Evolutionary conservation across 1,284 basidiomycete genomes (phyloP), one percentile per base, ranked within the genome.

Genomic region (Cryptococcus floricola): DNA sequence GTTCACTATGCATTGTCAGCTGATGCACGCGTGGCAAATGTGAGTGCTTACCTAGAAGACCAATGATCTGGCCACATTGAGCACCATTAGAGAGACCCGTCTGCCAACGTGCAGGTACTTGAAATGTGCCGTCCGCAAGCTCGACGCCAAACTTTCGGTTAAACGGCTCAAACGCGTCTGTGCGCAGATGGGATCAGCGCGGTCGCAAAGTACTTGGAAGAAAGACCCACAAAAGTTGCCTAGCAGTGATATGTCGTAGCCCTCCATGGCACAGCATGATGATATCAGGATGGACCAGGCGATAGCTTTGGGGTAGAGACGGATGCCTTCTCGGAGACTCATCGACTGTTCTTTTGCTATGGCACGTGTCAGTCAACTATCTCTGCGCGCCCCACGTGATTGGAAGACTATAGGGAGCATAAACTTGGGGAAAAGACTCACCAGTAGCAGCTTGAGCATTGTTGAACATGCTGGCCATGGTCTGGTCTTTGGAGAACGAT

Each of bases 41-140:
- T 9, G 6, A 6, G 31, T 13, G 50, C 57, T 51, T 38, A 58
- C 57, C 28, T 9, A 76, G 65, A 13, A 80, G 69, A 53, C 79
- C 79, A 34, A 79, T 68, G 59, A 80, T 77, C 56, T 74, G 65
- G 37, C 77, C 77, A 47, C 64, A 64, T 43, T 72, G 69, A 7
- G 69, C 71, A 48, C 71, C 76, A 60, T 78, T 78, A 14, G 65
- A 68, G 18, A 80, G 67, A 44, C 78, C 80, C 9, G 78, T 67
- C 58, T 81, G 79, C 80, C 80, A 81, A 23, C 70, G 59, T 0
- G 80, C 77, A 0, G 79, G 66, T n/a, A 81, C 67, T 52, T 77
- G 69, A 59, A 77, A 81, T 13, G 67, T 64, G 37, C 74, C 74
- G 39, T 71, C 60, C 3, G 61, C 50, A 18, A 39, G 43, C 44